phyloP scores from a whole-genome alignment of 176 grass and related monocot species.

The Bothriochloa decipiens region DNA sequence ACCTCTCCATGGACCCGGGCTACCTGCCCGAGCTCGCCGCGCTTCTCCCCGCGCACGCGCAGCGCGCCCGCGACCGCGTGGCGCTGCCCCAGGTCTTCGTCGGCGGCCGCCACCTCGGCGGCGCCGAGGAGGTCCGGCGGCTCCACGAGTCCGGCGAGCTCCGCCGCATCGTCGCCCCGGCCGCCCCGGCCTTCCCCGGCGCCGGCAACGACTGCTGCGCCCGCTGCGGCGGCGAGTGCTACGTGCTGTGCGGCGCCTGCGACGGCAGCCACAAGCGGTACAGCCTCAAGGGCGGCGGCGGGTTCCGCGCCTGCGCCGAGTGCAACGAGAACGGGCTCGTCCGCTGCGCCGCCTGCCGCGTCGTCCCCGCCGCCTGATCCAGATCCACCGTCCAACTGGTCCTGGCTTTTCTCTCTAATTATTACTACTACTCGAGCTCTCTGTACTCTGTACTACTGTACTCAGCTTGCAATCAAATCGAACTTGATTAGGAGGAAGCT shows the following conservation, averaged over 20 bases:
- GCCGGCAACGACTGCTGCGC: slow-evolving; percentile 51
- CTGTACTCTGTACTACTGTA: not conserved
- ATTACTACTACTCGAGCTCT: not conserved
- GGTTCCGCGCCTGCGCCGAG: slow-evolving; percentile 63
- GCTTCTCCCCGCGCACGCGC: slow-evolving; percentile 34
- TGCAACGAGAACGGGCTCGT: slow-evolving; percentile 75
- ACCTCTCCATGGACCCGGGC: slow-evolving; percentile 61
- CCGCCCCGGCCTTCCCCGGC: not conserved
- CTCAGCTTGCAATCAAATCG: not conserved
- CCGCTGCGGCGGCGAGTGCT: slow-evolving; percentile 58
- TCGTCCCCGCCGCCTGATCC: slow-evolving; percentile 49
- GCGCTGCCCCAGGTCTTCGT: slow-evolving; percentile 77
- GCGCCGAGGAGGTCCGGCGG: slow-evolving; percentile 73
- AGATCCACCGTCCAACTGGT: slow-evolving; percentile 29
- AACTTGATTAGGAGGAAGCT: too few relatives aligned
- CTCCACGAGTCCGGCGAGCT: slow-evolving; percentile 79
- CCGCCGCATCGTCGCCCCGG: slow-evolving; percentile 39
- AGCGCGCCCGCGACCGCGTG: not conserved
- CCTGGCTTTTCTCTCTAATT: not conserved
- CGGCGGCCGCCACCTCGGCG: slow-evolving; percentile 63
- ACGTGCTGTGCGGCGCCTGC: slow-evolving; percentile 66
- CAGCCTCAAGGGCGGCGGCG: slow-evolving; percentile 60
- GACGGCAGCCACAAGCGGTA: slow-evolving; percentile 69
- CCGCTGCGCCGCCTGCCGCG: slow-evolving; percentile 61
- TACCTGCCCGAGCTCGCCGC: slow-evolving; percentile 58